Base-by-base conservation (phyloP, 805 yeast species). In the Cyberlindnera mrakii region DNA sequence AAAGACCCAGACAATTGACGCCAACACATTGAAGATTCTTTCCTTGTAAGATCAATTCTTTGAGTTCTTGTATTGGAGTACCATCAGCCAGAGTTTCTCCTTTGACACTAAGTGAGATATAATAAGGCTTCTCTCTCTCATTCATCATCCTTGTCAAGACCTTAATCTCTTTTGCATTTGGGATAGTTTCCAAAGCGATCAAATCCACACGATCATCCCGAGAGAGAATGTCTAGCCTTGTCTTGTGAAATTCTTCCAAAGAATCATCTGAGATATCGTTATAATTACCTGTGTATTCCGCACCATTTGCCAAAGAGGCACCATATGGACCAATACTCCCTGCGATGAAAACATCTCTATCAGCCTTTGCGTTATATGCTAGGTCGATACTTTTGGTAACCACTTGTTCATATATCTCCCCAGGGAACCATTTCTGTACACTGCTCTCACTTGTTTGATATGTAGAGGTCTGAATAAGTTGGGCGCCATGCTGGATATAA, bases 271-370 rank as follows among this genome's bases (percentile, higher is more conserved):
- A 57, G 3, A 63, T 55, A 20, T 59, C 66, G 10, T 68, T 71
- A 57, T 84, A 85, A 40, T 78, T 70, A 2, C 95, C 95, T 4
- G 81, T 77, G 52, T 81, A 86, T 54, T 86, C 96, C 0, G 82
- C 70, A 0, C 89, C 88, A 48, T 77, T 70, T 25, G 82, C 77
- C 31, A 82, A 55, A 50, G 64, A 78, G 0, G 90, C 85, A 1
- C 90, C 95, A 57, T 77, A 86, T 0, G 95, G 87, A 0, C 95
- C 96, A 31, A 85, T 62, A 7, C 85, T 76, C 0, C 85, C 95
- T 2, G 76, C 77, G 5, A 80, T 68, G 34, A 52, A 53, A 5
- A 54, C 42, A 5, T 42, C 41, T 5, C 25, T 23, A 3, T 19
- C n/a, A 23, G 39, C 48, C 10, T 20, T 50, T 29, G 45, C 55